phyloP scores from a whole-genome alignment of 345 rosid species.

The Balakata baccata region DNA sequence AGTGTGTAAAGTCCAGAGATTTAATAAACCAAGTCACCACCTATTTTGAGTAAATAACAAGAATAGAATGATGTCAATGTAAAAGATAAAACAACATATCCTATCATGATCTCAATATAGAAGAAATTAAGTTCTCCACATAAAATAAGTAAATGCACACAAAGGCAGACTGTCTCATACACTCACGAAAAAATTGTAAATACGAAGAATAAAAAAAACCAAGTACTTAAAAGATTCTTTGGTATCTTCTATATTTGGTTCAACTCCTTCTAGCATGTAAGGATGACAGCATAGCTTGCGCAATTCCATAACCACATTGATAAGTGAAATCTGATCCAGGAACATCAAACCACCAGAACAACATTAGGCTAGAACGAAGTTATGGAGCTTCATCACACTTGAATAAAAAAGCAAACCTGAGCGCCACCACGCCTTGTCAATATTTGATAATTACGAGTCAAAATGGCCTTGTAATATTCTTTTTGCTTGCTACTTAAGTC shows the following conservation, averaged over 20 bases:
- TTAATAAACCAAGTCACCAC: neutral
- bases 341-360: slow-evolving; percentile 20
- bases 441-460: slow-evolving; percentile 89
- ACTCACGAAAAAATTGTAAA: neutral
- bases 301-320: slow-evolving; percentile 96
- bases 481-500: slow-evolving; percentile 90
- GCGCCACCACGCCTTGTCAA: slow-evolving; percentile 92
- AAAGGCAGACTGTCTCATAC: neutral
- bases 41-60: neutral
- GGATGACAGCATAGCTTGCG: slow-evolving; percentile 99
- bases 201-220: neutral
- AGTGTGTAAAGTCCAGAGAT: neutral
- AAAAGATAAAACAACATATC: neutral
- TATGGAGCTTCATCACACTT: slow-evolving; percentile 17
- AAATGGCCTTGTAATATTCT: slow-evolving; percentile 96
- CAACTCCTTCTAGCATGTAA: slow-evolving; percentile 94
- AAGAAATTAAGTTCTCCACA: neutral
- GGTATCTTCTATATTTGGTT: slow-evolving; percentile 64
- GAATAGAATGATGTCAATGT: neutral
- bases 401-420: slow-evolving; percentile 50
- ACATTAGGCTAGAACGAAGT: slow-evolving; percentile 19
- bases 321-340: slow-evolving; percentile 75
- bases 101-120: neutral
- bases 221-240: slow-evolving; percentile 73
- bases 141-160: neutral